Base-by-base conservation (phyloP, 768 basidiomycete species). In the Russula sp. region DNA sequence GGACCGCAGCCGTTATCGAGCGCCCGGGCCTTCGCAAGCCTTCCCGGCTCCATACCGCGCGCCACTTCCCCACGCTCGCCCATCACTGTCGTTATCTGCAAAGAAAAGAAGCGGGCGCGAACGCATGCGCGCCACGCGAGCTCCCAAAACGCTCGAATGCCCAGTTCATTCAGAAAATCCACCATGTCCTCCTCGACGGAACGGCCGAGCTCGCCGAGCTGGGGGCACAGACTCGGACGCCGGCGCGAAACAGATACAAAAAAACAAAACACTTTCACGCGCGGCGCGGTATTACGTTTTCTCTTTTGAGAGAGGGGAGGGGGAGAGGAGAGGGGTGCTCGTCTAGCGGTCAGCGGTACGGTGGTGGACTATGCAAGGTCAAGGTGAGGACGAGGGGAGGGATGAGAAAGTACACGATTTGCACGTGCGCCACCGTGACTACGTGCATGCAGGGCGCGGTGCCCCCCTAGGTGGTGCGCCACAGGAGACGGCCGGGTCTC, bases 51-150 rank as follows among this genome's bases (percentile, higher is more conserved):
- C 81, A 37, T 83, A 77, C 62, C 82, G 73, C 2, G 27, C 67
- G 76, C 80, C 54, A 92, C 85, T 72, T 94, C 91, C 13, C 92
- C 93, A 48, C 87, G 78, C 71, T 90, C 88, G 10, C 94, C 94
- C 95, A 98, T 98, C 34, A 90, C 81, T n/a, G 93, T 96, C 54
- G 39, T 65, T 68, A 16, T 74, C 73, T 1, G 72, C n/a, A 49
- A 16, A 2, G n/a, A 27, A 34, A 20, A 27, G 37, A 47, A 18
- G 27, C 27, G 27, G 57, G 73, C 42, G 75, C 66, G 27, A 27
- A 27, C 27, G 27, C 2, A 27, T 27, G 2, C 27, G 3, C 27
- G 27, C 27, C 27, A 27, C 27, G 27, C 80, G 45, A 87, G 74
- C 34, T 94, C 91, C 71, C 82, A 86, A 3, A 45, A 27, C 94